A percentile compares a stretch with the other conserved stretches of the same genome.
Evolutionary conservation across 2,329 filamentous ascomycete species (phyloP).

Genomic region (Colletotrichum godetiae): DNA sequence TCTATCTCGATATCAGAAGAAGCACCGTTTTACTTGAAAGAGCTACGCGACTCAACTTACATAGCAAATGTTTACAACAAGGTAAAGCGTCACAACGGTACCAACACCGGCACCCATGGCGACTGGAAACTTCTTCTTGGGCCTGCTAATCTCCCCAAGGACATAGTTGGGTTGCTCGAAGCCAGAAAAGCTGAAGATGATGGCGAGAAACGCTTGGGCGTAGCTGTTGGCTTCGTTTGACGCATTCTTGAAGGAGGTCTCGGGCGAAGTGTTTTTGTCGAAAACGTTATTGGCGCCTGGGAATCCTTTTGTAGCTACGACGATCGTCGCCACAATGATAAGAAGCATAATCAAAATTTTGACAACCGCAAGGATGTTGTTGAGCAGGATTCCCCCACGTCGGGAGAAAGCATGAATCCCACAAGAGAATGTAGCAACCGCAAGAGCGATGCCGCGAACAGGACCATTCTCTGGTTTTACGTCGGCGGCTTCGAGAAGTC

Average conservation of each 20-base stretch:
- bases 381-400: constrained; percentile 60
- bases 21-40: constrained; percentile 40
- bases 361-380: constrained; percentile 61
- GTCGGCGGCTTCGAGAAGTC: constrained; percentile 50
- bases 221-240: constrained; percentile 45
- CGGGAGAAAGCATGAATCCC: constrained; percentile 61
- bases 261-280: constrained; percentile 40
- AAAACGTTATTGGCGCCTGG: constrained; percentile 41
- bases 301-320: constrained; percentile 44
- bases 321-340: constrained; percentile 50
- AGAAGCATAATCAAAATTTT: constrained; percentile 61
- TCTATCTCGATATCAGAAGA: constrained; percentile 49
- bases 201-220: constrained; percentile 54
- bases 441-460: constrained; percentile 60
- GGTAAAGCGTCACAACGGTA: constrained; percentile 46
- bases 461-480: constrained; percentile 43
- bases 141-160: constrained; percentile 46
- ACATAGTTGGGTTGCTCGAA: constrained; percentile 53
- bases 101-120: constrained; percentile 45
- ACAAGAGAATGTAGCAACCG: constrained; percentile 54
- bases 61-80: constrained; percentile 52
- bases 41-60: constrained; percentile 42
- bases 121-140: constrained; percentile 46
- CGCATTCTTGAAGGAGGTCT: constrained; percentile 40
- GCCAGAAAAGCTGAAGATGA: constrained; percentile 53